Evolutionary conservation across 176 grass and related monocot genomes (phyloP), one percentile per base, ranked within the genome.

Genomic region (Chloris gayana): DNA sequence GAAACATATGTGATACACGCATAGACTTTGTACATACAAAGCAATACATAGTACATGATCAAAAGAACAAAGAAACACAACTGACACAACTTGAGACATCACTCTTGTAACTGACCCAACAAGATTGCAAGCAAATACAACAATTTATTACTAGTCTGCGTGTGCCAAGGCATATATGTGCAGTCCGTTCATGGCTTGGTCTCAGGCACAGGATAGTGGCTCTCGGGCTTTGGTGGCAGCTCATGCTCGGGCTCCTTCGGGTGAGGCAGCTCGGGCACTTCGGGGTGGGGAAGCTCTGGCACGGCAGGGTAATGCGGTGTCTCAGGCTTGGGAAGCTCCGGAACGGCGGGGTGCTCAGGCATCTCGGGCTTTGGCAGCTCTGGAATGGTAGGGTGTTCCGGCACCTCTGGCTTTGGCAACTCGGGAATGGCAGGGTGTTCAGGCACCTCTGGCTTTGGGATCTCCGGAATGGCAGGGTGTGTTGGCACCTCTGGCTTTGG

Each of bases 181-280:
- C 19, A 27, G 8, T 33, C 25, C 24, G 15, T 15, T 87, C 85
- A 88, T 69, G 75, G 54, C 49, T 64, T 38, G 0, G 57, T 26
- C 41, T 72, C 58, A 0, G 66, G 66, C 65, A 66, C 9, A 0
- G 51, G 39, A 1, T 77, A 62, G 64, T 84, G 82, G 15, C 19
- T 22, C 69, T 74, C 84, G 0, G 84, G 69, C 62, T 75, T 69
- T 2, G 47, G 30, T 0, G 67, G 76, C 14, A 58, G 47, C 46
- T 86, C 84, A 2, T 32, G 47, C 47, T 85, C 47, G 1, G 64
- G 82, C 14, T 77, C 1, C 24, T 84, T 64, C 0, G 38, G 24
- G 13, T 25, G 62, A 0, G 81, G 81, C 6, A 77, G 54, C 1
- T 67, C 12, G 2, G 80, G 80, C 6, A 74, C 9, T 18, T 57